Percentiles rank a stretch among this genome's conserved stretches.
phyloP scores from a whole-genome alignment of 176 grass and related monocot genomes.

The Stipa capillata region DNA sequence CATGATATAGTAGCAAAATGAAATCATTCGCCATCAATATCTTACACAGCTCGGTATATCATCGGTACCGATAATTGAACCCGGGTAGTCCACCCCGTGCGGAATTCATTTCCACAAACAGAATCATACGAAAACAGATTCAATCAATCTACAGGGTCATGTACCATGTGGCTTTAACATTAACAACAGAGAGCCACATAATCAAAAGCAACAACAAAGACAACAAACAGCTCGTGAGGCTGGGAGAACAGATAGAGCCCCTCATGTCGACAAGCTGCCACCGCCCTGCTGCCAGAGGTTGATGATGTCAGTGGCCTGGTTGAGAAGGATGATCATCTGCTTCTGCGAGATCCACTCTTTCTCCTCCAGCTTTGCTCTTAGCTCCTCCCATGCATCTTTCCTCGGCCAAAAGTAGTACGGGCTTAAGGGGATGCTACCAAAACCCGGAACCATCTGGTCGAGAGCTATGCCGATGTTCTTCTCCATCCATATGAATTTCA shows the following conservation, averaged over 20 bases:
- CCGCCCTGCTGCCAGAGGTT: conserved; percentile 87
- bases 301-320: conserved; percentile 84
- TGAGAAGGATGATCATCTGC: conserved; percentile 73
- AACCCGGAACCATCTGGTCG: conserved; percentile 54
- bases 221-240: neutral
- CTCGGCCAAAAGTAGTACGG: conserved; percentile 83
- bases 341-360: conserved; percentile 82
- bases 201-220: neutral
- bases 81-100: neutral
- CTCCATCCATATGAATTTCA: conserved; percentile 93
- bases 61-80: neutral
- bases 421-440: conserved; percentile 68
- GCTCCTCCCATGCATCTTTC: conserved; percentile 82
- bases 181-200: neutral
- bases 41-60: neutral
- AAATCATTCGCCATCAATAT: neutral
- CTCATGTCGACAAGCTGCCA: conserved; percentile 33
- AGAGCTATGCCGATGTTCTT: conserved; percentile 78
- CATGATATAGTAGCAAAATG: too few species aligned
- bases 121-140: too few species aligned
- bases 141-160: conserved; percentile 28
- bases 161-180: conserved; percentile 3
- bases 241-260: neutral
- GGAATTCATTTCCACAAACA: conserved; percentile 10
- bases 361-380: conserved; percentile 68